Base-by-base conservation (phyloP, 441 rosid species). In the Isatis lusitanica region DNA sequence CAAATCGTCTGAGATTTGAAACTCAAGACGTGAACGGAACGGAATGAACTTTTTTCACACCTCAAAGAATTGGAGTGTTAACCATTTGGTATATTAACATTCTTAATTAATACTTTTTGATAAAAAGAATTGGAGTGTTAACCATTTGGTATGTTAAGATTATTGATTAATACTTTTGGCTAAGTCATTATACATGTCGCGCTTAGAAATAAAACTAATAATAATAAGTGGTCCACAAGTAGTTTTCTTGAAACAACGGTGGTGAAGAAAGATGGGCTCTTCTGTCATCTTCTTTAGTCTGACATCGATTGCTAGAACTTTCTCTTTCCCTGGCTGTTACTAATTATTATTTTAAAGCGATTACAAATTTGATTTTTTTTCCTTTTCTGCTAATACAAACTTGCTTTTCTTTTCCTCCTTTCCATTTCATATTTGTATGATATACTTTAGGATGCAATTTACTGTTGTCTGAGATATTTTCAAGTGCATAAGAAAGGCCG, bases 151-250 rank as follows among this genome's bases (percentile, higher is more conserved):
- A 16, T 55, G 12, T 43, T 21, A 66, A 17, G 10, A 70, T 16
- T 70, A 24, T 21, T 58, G 26, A 26, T 48, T 9, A 24, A 6
- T n/a, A 4, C 15, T 9, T 60, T 42, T 63, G 63, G 38, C 10
- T 30, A 63, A 63, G 56, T 64, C 64, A 16, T 7, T 2, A 24
- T 50, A 7, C 8, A 35, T 1, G n/a, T 52, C 8, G 38, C 8
- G 28, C 4, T 66, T 66, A 48, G 36, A 28, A 36, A 66, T 62
- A 63, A 63, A 72, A 50, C 17, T 17, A 63, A 21, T 15, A 56
- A 62, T 33, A 11, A 26, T 26, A 43, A 53, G 71, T 73, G 71
- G 77, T 73, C 70, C 70, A 63, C 10, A 63, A 53, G n/a, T 36
- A 56, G 24, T 65, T 64, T 60, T 48, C 66, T 48, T 10, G 17